Evolutionary conservation across 768 basidiomycete species (phyloP), one percentile per base, ranked within the genome.

Genomic region (Lenzites betulinus): DNA sequence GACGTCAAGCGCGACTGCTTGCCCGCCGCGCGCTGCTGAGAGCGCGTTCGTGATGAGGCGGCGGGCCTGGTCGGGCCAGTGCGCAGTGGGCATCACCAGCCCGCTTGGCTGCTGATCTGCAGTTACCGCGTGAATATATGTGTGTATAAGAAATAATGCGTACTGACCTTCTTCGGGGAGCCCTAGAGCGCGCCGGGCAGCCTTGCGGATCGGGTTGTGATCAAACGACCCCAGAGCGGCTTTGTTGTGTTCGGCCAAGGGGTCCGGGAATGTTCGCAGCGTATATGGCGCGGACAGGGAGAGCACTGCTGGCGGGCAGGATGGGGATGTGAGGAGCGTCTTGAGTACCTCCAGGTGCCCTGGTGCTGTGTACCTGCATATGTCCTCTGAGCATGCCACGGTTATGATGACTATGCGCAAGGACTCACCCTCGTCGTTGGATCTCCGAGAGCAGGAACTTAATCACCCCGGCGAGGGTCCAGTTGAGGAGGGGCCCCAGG

Each of bases 391-490:
- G 36, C 3, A 12, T 13, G 13, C 38, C 12, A n/a, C 18, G 6
- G 33, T 13, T 0, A 23, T 3, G n/a, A 22, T 2, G 12, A 6
- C 16, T 36, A 13, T n/a, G 26, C 26, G 15, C 51, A 6, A 9
- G 49, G 15, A 67, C 79, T 66, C 65, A 90, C 90, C 77, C 77
- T 60, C 74, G 78, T 33, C 78, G 77, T 54, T 83, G 79, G 39
- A 90, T 79, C 51, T 92, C 89, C 59, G 75, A 78, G 26, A 85
- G 70, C 56, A 93, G 77, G 1, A 79, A 82, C 69, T 82, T 83
- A 54, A 92, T 78, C 12, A 92, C 84, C 2, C 89, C 89, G 2
- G 87, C 85, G 6, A 92, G 79, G 0, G 90, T 92, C 92, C 92
- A 93, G 62, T 83, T 86, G 41, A 93, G 77, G 20, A 93, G 75